These are phyloP conservation scores for Puya raimondii DNA, from an alignment of 176 grass and related monocot genomes.

Conservation along the genomic window DNA sequence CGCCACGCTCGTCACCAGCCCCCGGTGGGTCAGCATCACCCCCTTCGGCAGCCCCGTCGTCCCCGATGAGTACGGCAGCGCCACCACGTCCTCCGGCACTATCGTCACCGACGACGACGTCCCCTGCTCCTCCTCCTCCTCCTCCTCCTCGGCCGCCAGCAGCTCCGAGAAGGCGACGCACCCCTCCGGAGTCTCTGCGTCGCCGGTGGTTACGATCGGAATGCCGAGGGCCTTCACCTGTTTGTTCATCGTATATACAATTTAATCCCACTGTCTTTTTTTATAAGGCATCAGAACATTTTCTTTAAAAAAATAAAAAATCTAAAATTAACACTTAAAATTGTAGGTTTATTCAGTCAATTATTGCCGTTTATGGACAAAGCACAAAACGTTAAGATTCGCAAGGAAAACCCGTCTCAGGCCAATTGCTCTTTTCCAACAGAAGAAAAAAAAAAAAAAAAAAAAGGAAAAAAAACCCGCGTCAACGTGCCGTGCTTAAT, in stretches of 20 bases:
- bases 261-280: background rate
- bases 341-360: too few species aligned
- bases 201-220: conserved; percentile 10
- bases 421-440: too few species aligned
- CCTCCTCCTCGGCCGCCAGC: background rate
- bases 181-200: background rate
- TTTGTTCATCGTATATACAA: background rate
- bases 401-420: too few species aligned
- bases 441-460: too few species aligned
- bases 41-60: conserved; percentile 93
- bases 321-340: too few species aligned
- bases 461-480: too few species aligned
- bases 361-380: too few species aligned
- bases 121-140: too few species aligned
- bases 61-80: conserved; percentile 80
- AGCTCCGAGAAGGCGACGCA: conserved; percentile 10
- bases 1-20: conserved; percentile 59
- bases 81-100: conserved; percentile 55
- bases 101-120: conserved; percentile 8
- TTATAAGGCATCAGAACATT: background rate
- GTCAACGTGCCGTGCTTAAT: too few species aligned
- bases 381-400: too few species aligned
- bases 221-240: background rate
- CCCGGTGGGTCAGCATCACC: conserved; percentile 77
- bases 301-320: too few species aligned